Evolutionary conservation across 805 yeast species (phyloP).

Genomic region (Kuraishia hungarica): DNA sequence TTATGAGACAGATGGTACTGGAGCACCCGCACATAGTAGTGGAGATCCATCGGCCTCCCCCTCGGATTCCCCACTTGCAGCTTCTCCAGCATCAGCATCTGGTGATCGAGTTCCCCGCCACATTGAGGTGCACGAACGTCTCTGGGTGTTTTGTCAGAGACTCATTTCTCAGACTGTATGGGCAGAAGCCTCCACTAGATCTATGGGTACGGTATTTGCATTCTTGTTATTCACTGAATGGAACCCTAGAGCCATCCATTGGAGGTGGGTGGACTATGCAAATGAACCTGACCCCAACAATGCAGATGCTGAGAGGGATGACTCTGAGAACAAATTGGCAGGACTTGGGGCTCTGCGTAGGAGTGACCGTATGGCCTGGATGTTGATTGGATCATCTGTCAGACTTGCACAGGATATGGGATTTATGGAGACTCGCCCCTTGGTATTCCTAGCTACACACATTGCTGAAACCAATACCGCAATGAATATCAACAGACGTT

Average conservation of each 20-base stretch:
- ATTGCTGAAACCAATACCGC: conserved; percentile 77
- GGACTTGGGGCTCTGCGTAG: conserved; percentile 82
- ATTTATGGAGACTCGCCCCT: conserved; percentile 62
- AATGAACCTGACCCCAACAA: conserved; percentile 29
- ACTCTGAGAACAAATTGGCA: conserved; percentile 40
- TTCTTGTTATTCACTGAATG: conserved; percentile 84
- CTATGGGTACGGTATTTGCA: conserved; percentile 81
- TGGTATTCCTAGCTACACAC: conserved; percentile 77
- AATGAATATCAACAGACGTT: conserved; percentile 68
- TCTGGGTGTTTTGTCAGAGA: conserved; percentile 81
- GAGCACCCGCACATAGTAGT: conserved; percentile 2
- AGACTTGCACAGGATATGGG: conserved; percentile 84
- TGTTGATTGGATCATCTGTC: conserved; percentile 83
- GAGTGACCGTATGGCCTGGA: conserved; percentile 88
- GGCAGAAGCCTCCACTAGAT: conserved; percentile 88
- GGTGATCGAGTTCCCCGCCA: conserved; percentile 27
- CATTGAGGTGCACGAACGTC: conserved; percentile 62
- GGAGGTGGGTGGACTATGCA: conserved; percentile 82
- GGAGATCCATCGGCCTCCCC: conserved; percentile 4
- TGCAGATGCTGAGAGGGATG: conserved; percentile 13
- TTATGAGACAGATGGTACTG: conserved; percentile 13
- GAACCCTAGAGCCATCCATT: conserved; percentile 93
- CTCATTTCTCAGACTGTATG: conserved; percentile 81
- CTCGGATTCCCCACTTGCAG: neutral
- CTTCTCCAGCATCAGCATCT: neutral